These are phyloP conservation scores for Populus euphratica DNA, from an alignment of 345 rosid genomes.

Conservation along the genomic window DNA sequence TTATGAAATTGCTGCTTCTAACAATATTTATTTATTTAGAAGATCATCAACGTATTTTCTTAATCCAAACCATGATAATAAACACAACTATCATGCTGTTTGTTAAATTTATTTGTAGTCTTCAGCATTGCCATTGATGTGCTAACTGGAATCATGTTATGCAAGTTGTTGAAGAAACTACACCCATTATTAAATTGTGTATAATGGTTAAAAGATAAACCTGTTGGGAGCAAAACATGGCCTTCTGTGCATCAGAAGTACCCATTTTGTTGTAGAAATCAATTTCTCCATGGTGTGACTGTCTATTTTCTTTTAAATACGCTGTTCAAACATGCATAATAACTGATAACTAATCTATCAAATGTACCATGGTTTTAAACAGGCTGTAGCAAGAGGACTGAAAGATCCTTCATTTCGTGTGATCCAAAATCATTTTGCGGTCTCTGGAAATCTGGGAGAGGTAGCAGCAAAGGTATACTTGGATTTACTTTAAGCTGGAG, in stretches of 20 bases:
- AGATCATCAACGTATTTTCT: neutral
- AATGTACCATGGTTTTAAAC: conserved; percentile 12
- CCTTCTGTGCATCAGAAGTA: too few species aligned
- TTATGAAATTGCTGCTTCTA: too few species aligned
- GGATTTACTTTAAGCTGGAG: too few species aligned
- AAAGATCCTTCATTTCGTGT: conserved; percentile 95
- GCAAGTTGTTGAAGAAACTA: neutral
- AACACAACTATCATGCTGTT: neutral
- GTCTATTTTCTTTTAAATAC: too few species aligned
- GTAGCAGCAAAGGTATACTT: conserved; percentile 87
- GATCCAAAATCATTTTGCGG: conserved; percentile 88
- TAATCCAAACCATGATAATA: neutral
- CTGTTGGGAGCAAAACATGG: too few species aligned
- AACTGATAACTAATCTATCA: neutral
- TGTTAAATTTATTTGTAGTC: neutral
- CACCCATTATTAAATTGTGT: neutral
- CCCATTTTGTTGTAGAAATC: too few species aligned
- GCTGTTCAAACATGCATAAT: too few species aligned
- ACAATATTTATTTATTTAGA: neutral
- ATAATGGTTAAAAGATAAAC: too few species aligned
- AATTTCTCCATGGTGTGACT: too few species aligned
- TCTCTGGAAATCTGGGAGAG: conserved; percentile 82
- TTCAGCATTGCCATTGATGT: neutral
- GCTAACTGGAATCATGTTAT: neutral
- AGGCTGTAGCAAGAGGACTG: conserved; percentile 95